Evolutionary conservation across 805 yeast genomes (phyloP), one percentile per base, ranked within the genome.

Genomic region (Starmerella cellae): DNA sequence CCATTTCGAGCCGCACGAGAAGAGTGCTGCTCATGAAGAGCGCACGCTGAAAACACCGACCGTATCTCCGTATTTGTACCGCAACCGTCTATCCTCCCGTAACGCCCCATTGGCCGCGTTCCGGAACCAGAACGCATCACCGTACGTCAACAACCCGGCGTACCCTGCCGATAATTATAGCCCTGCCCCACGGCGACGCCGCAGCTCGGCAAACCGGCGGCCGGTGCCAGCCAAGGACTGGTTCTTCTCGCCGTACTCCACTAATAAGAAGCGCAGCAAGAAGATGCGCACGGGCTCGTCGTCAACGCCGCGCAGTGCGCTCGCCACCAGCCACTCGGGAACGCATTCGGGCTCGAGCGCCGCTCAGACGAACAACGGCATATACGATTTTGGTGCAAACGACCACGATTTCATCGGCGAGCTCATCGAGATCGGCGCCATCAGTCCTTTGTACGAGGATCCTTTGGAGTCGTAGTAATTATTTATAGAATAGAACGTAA

Each of bases 41-140:
- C 36, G 39, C 35, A 50, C 39, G 35, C 31, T 26, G 28, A 20
- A 38, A 20, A 42, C 51, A 20, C 43, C 45, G 6, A 20, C 30
- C 32, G 45, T 49, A 24, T 51, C 63, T 18, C 55, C 63, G 3
- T 50, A 58, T 35, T 47, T 57, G 41, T 61, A 39, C 58, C 63
- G 54, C 48, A 58, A 36, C 50, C 39, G 69, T 59, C 45, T 64
- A 60, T 58, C 53, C 42, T 37, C 37, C 23, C 41, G 51, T 17
- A 47, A 49, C 38, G 77, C 84, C 8, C 96, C 96, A 3, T 62
- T 87, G 32, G 82, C 93, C 2, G 96, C 96, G 1, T 88, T 88
- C 60, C 68, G 97, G 56, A 87, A 84, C 62, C 79, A 84, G 55
- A 80, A 81, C 11, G 21, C 32, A 11, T 60, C 73, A 19, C 46